phyloP scores from a whole-genome alignment of 768 basidiomycete genomes.

The Agrocybe praecox region DNA sequence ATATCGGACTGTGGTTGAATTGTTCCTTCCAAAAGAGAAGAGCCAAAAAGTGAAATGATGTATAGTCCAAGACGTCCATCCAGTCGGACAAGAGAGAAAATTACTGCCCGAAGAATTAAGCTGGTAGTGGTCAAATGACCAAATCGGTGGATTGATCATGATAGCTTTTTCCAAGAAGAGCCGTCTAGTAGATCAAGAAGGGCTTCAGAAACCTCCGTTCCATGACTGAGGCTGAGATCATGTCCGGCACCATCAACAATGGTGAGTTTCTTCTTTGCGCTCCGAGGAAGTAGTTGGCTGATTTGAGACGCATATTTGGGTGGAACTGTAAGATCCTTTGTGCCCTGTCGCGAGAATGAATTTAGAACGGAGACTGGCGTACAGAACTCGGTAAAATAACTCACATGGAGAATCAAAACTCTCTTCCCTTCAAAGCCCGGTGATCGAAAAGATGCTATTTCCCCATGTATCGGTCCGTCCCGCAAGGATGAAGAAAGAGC shows the following conservation, averaged over 20 bases:
- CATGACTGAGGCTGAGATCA: slow-evolving; percentile 49
- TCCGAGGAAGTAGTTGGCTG: slow-evolving; percentile 41
- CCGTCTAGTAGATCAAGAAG: slow-evolving; percentile 33
- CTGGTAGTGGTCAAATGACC: too few relatives aligned
- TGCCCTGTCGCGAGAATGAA: slow-evolving; percentile 42
- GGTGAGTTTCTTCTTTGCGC: slow-evolving; percentile 41
- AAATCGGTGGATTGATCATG: too few relatives aligned
- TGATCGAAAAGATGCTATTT: slow-evolving; percentile 52
- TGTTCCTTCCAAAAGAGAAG: too few relatives aligned
- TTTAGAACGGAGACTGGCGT: too few relatives aligned
- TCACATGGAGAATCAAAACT: slow-evolving; percentile 68
- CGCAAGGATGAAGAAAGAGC: slow-evolving; percentile 78
- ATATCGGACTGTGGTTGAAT: too few relatives aligned
- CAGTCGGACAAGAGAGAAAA: too few relatives aligned
- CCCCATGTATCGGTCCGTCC: slow-evolving; percentile 71
- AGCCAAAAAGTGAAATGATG: too few relatives aligned
- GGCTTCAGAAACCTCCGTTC: slow-evolving; percentile 32
- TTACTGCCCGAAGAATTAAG: too few relatives aligned
- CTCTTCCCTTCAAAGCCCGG: slow-evolving; percentile 48
- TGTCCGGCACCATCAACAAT: slow-evolving; percentile 56
- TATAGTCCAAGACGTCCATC: too few relatives aligned
- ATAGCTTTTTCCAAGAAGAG: slow-evolving; percentile 13
- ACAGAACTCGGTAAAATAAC: slow-evolving; percentile 20
- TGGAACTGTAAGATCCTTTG: slow-evolving; percentile 56
- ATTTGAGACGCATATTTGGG: slow-evolving; percentile 54